Conservation (phyloP, 495 filamentous ascomycete genomes). For the Penicillium cinerascens region DNA sequence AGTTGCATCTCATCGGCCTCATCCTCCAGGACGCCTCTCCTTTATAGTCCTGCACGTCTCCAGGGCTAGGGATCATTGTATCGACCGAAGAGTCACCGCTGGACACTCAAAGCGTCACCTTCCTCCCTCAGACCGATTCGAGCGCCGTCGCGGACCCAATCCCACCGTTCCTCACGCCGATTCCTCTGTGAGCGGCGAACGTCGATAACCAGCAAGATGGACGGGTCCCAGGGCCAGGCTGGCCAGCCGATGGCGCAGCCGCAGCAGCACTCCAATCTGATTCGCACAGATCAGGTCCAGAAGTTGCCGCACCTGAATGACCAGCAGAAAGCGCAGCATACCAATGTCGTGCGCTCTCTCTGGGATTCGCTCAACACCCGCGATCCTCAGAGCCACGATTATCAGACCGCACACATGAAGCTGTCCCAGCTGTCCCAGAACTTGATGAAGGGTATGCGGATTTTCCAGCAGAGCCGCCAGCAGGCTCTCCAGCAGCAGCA, state of each 20-base stretch:
- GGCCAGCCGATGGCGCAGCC: conserved; percentile 35
- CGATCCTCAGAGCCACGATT: conserved; percentile 52
- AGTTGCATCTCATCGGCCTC: background rate
- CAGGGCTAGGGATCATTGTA: background rate
- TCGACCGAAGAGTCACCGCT: background rate
- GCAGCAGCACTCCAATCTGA: conserved; percentile 46
- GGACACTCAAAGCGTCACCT: background rate
- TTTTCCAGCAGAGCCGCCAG: conserved; percentile 43
- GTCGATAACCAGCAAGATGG: conserved; percentile 23
- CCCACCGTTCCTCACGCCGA: background rate
- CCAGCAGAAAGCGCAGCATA: conserved; percentile 64
- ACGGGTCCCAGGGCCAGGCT: conserved; percentile 30
- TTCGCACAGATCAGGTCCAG: conserved; percentile 51
- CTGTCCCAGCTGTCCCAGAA: conserved; percentile 62
- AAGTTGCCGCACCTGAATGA: conserved; percentile 50
- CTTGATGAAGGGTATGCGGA: conserved; percentile 55
- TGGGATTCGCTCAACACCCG: conserved; percentile 60
- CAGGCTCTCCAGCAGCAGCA: conserved; percentile 33
- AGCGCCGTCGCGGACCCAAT: background rate
- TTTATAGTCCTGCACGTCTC: background rate
- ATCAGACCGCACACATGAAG: conserved; percentile 60
- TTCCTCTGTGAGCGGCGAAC: background rate
- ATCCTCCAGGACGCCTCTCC: background rate
- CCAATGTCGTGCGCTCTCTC: conserved; percentile 56
- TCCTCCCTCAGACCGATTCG: background rate